phyloP scores from a whole-genome alignment of 805 yeast genomes.

The Candida sonorensis region DNA sequence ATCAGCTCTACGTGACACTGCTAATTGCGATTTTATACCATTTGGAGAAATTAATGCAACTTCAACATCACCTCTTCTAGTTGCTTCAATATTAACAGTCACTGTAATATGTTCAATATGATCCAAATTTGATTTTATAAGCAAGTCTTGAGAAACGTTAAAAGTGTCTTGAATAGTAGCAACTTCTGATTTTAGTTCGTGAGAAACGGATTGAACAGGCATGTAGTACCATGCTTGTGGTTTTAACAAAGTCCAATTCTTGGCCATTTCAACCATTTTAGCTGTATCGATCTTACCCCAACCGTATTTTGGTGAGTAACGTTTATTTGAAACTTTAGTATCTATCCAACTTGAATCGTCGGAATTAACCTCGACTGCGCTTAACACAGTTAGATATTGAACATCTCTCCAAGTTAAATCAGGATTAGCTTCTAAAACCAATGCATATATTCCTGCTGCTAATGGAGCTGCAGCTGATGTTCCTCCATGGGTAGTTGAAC shows the following conservation, averaged over 20 bases:
- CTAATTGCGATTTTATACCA: constrained; percentile 70
- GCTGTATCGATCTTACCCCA: constrained; percentile 89
- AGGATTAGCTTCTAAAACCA: constrained; percentile 79
- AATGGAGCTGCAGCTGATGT: constrained; percentile 99
- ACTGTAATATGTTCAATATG: constrained; percentile 83
- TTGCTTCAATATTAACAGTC: constrained; percentile 60
- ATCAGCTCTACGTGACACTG: constrained; percentile 60
- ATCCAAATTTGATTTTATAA: constrained; percentile 54
- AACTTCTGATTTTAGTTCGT: constrained; percentile 14
- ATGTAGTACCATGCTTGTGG: constrained; percentile 81
- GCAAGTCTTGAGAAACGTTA: constrained; percentile 39
- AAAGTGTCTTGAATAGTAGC: constrained; percentile 30
- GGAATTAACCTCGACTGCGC: constrained; percentile 63
- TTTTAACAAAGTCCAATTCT: constrained; percentile 71
- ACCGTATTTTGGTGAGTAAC: constrained; percentile 82
- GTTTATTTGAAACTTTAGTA: constrained; percentile 54
- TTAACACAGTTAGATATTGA: constrained; percentile 72
- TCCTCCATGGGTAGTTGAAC: constrained; percentile 82
- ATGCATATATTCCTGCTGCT: constrained; percentile 91
- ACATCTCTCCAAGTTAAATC: constrained; percentile 92
- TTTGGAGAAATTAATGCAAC: constrained; percentile 66
- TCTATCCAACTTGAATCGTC: constrained; percentile 68
- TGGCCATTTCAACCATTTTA: constrained; percentile 63
- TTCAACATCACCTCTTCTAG: constrained; percentile 62
- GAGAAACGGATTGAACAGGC: constrained; percentile 31